Conservation (phyloP, 495 filamentous ascomycete species). For the Elaphomyces granulatus region DNA sequence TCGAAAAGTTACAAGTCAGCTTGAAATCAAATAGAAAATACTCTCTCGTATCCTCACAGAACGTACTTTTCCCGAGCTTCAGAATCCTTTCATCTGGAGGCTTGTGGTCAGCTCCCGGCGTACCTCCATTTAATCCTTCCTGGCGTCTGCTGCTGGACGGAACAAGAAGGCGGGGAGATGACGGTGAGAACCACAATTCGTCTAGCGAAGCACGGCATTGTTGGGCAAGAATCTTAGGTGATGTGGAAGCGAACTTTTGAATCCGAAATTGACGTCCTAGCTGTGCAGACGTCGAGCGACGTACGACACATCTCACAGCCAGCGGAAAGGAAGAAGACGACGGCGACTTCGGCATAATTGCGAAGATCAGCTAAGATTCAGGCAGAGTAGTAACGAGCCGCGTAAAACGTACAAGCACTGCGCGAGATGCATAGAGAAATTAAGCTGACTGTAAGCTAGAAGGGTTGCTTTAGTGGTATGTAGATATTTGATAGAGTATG, state of each 20-base stretch:
- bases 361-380: not conserved
- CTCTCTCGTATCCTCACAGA: too few relatives aligned
- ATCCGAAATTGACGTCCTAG: not conserved
- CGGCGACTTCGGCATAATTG: not conserved
- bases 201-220: constrained; percentile 21
- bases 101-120: constrained; percentile 20
- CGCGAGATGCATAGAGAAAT: not conserved
- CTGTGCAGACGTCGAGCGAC: too few relatives aligned
- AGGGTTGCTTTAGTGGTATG: too few relatives aligned
- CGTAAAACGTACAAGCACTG: constrained; percentile 2
- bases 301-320: too few relatives aligned
- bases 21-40: not conserved
- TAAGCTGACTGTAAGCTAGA: too few relatives aligned
- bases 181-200: constrained; percentile 16
- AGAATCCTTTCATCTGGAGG: constrained; percentile 64
- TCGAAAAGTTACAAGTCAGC: constrained; percentile 1
- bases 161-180: constrained; percentile 4
- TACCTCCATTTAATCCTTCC: not conserved
- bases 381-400: not conserved
- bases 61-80: constrained; percentile 79
- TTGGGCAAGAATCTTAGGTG: constrained; percentile 15
- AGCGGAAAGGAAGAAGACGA: not conserved
- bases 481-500: too few relatives aligned
- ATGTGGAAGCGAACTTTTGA: constrained; percentile 17
- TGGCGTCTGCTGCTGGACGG: not conserved